Base-by-base conservation (phyloP, 2,329 filamentous ascomycete species). In the Aspergillus persii region DNA sequence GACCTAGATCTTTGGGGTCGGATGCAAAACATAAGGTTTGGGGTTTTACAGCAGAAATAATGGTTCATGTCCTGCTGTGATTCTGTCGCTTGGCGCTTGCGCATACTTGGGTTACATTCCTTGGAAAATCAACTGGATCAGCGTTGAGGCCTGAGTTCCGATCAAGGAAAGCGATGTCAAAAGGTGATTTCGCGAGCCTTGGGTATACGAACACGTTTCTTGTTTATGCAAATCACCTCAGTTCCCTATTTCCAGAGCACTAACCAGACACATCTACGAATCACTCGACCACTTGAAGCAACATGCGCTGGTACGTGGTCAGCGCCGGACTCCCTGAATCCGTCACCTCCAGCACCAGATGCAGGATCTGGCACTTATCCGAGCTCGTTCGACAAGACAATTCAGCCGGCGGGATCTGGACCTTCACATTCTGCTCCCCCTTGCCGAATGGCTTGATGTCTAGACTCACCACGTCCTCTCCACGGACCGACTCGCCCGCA, bases 321-420 rank as follows among this genome's bases (percentile, higher is more conserved):
- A 70, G 36, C 12, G 65, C 31, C 44, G 60, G 63, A 9, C 56
- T 59, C 27, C 64, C 64, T 15, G 61, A 58, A 54, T 68, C 66
- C 36, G 57, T 66, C 12, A 66, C 66, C 54, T 67, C 64, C 44
- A 68, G 29, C 11, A 68, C 50, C 12, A 69, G 54, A 58, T 68
- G 66, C 9, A 69, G 56, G 26, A 64, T 29, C 53, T 63, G 61
- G 26, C 66, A 61, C 7, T 54, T 58, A 54, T 46, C 50, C 44
- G 29, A 39, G 4, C 62, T 62, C 46, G 61, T 60, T 44, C 65
- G 62, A 26, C 67, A 69, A 27, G 59, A 62, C 47, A 57, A 58
- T 8, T 66, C 61, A 8, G 61, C 55, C 12, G 64, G 47, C 5
- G 67, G 67, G 4, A 69, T 50, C 7, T 53, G 61, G 18, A 68